Percentiles rank a stretch among this genome's conserved stretches.
These are phyloP conservation scores for Candolleomyces aberdarensis DNA, from an alignment of 768 basidiomycete species.

Conservation along the genomic window DNA sequence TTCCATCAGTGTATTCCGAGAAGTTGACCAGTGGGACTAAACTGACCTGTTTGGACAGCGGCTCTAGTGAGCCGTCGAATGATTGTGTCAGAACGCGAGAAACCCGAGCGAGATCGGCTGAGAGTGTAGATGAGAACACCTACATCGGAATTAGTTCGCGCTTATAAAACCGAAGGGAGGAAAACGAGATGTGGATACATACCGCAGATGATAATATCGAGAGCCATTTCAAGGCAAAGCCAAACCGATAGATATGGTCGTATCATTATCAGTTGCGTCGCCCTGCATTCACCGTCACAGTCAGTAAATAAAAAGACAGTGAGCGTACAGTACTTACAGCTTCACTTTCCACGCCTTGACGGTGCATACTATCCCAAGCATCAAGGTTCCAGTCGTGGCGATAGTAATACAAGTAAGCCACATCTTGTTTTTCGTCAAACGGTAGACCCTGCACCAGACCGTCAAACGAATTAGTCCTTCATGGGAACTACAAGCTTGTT, in stretches of 20 bases:
- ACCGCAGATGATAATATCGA: conserved; percentile 44
- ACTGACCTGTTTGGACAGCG: conserved; percentile 40
- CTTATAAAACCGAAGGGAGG: not conserved
- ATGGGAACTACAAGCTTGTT: not conserved
- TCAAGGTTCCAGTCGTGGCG: conserved; percentile 25
- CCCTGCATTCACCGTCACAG: not conserved
- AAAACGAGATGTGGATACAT: conserved; percentile 8
- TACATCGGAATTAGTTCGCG: not conserved
- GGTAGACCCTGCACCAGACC: conserved; percentile 10
- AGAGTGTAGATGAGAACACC: conserved; percentile 24
- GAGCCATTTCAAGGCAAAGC: conserved; percentile 39
- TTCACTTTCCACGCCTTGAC: conserved; percentile 5
- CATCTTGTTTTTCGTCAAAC: conserved; percentile 22
- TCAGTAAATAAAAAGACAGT: no score
- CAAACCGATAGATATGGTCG: conserved; percentile 21
- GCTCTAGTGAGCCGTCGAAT: conserved; percentile 46
- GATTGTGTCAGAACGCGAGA: conserved; percentile 41
- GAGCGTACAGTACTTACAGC: not conserved
- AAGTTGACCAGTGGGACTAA: no score
- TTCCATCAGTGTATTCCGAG: no score
- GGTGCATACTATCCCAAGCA: conserved; percentile 31
- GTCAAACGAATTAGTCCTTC: conserved; percentile 12
- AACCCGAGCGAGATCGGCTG: conserved; percentile 40
- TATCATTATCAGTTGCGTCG: not conserved
- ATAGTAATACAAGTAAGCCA: conserved; percentile 2